Evolutionary conservation across 2,329 filamentous ascomycete genomes (phyloP), one percentile per base, ranked within the genome.

Genomic region (Didymella arachidicola): DNA sequence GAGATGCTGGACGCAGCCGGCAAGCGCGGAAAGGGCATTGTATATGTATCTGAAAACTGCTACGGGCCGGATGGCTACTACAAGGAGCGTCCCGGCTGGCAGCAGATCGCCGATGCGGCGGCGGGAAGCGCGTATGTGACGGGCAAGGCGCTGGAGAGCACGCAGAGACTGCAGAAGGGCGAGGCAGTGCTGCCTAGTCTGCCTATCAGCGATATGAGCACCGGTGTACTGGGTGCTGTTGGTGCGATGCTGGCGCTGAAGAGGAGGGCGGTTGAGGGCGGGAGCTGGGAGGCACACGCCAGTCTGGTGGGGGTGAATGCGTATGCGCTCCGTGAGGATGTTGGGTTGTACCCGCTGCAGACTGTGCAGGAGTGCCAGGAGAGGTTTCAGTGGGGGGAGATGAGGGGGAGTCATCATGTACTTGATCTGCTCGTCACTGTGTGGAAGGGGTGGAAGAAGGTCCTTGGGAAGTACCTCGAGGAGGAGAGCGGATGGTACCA

Each of bases 1-100:
- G 75, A 74, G n/a, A 63, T 82, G 29, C 69, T 79, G 7, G 73
- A 70, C 45, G 71, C 80, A 64, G 81, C 73, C 16, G 75, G 67
- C 4, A 69, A 72, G 22, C 73, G 81, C 18, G 76, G 76, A 14
- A 76, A 75, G 27, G 81, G 81, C 7, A 77, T 83, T 18, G 75
- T 84, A 3, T 82, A 81, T 57, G 79, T 82, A 0, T 76, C 77
- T 11, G 82, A 84, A 69, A 83, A 83, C 69, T 83, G 81, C 70
- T 84, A 83, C 64, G 82, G 81, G 3, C 79, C 77, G 32, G 76
- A 82, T 45, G 82, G 82, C 0, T 77, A 78, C 11, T 83, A 79
- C 67, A 71, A 72, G 1, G 72, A 77, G 53, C 73, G 82, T 0
- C 79, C 79, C 1, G 82, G 82, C 4, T 85, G 82, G 81, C 81